phyloP scores from a whole-genome alignment of 306 rosid species.

The Carpinus viminea region DNA sequence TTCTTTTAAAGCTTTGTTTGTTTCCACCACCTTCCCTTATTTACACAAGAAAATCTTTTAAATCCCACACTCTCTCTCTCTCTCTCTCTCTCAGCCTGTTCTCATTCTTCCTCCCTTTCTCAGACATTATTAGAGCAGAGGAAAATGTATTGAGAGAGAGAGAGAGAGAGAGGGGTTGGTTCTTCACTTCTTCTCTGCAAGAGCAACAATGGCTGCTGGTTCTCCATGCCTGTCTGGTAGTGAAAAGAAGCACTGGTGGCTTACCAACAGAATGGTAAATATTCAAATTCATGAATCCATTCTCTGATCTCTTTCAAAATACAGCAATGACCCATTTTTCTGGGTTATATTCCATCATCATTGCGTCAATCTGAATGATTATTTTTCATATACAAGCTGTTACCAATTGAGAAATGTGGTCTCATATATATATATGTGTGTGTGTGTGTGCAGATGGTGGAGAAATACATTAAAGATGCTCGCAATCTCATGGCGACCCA shows the following conservation, averaged over 20 bases:
- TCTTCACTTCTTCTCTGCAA: constrained; percentile 19
- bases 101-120: constrained; percentile 22
- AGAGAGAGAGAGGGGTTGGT: constrained; percentile 3
- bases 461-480: constrained; percentile 74
- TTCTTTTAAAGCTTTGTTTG: constrained; percentile 22
- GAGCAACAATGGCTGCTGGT: constrained; percentile 52
- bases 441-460: constrained; percentile 59
- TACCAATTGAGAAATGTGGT: not conserved
- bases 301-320: not conserved
- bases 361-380: not conserved
- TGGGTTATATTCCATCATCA: too few relatives aligned
- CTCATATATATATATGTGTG: not conserved
- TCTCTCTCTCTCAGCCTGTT: constrained; percentile 9
- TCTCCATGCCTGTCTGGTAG: constrained; percentile 43
- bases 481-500: constrained; percentile 65
- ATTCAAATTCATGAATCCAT: too few relatives aligned
- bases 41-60: constrained; percentile 36
- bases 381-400: not conserved
- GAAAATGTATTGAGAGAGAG: constrained; percentile 38
- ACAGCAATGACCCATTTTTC: too few relatives aligned
- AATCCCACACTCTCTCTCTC: constrained; percentile 22
- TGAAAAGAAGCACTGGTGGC: constrained; percentile 98
- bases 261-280: constrained; percentile 73
- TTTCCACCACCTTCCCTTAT: constrained; percentile 20
- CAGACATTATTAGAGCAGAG: constrained; percentile 23